phyloP scores from a whole-genome alignment of 371 early-diverging fungal genomes.

The Fennellomyces sp. region DNA sequence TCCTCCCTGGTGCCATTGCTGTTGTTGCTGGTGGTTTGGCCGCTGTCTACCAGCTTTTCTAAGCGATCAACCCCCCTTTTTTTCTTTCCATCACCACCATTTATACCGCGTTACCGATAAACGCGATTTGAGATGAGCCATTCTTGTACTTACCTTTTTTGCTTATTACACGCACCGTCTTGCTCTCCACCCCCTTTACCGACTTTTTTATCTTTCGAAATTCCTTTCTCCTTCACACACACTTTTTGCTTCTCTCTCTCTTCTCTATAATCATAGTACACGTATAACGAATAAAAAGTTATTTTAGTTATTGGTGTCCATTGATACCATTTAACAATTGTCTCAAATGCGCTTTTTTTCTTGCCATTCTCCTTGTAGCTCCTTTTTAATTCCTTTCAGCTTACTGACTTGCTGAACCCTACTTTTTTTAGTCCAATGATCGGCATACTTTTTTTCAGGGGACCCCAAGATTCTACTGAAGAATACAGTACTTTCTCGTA shows the following conservation, averaged over 20 bases:
- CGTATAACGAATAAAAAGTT: conserved; percentile 7
- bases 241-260: neutral
- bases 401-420: too few relatives aligned
- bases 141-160: neutral
- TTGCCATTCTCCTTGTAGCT: too few relatives aligned
- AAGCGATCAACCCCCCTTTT: neutral
- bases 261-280: conserved; percentile 12
- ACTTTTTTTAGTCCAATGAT: too few relatives aligned
- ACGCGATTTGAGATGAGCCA: neutral
- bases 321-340: too few relatives aligned
- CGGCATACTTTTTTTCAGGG: too few relatives aligned
- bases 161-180: neutral
- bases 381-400: neutral
- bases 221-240: neutral
- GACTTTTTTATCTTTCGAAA: neutral
- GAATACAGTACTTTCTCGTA: too few relatives aligned
- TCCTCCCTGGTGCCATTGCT: neutral
- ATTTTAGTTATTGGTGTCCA: neutral
- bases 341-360: too few relatives aligned
- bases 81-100: neutral
- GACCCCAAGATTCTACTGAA: too few relatives aligned
- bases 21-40: conserved; percentile 4
- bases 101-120: neutral
- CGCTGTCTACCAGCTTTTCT: conserved; percentile 12
- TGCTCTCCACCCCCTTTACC: too few relatives aligned